Evolutionary conservation across 352 stramenopile genomes (phyloP).

Genomic region (Phytophthora kernoviae): DNA sequence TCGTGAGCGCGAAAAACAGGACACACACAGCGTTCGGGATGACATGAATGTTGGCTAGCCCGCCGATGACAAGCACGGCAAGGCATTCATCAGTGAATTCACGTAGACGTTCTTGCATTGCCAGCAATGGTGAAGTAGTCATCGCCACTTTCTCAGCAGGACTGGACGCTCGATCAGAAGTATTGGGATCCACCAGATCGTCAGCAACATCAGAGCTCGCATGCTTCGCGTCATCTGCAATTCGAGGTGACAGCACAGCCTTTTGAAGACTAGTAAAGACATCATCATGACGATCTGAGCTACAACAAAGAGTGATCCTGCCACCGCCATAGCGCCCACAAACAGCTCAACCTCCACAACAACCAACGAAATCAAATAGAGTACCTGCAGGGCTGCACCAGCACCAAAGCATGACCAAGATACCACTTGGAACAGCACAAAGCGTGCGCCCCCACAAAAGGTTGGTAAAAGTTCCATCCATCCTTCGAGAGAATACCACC

Average conservation of each 20-base stretch:
- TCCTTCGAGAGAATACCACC: constrained; percentile 72
- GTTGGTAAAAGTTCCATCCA: constrained; percentile 87
- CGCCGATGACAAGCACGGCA: constrained; percentile 48
- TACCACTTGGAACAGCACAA: constrained; percentile 77
- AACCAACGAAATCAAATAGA: constrained; percentile 82
- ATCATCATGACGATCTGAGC: constrained; percentile 86
- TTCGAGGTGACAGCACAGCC: constrained; percentile 5
- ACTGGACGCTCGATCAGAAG: not conserved
- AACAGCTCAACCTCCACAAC: constrained; percentile 84
- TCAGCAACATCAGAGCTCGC: not conserved
- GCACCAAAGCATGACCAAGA: constrained; percentile 82
- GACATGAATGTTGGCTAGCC: constrained; percentile 71
- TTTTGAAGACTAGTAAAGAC: constrained; percentile 73
- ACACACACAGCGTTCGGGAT: constrained; percentile 62
- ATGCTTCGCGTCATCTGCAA: not conserved
- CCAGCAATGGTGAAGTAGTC: constrained; percentile 2
- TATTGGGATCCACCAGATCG: not conserved
- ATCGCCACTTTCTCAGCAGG: constrained; percentile 1
- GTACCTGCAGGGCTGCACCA: constrained; percentile 65
- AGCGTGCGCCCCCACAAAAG: constrained; percentile 76
- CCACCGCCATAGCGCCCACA: constrained; percentile 71
- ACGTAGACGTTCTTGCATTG: constrained; percentile 39
- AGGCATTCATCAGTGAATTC: constrained; percentile 63
- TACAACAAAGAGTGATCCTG: constrained; percentile 62
- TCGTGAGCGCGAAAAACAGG: constrained; percentile 54